Conservation (phyloP, 306 rosid species). For the Carpinus viminea region DNA sequence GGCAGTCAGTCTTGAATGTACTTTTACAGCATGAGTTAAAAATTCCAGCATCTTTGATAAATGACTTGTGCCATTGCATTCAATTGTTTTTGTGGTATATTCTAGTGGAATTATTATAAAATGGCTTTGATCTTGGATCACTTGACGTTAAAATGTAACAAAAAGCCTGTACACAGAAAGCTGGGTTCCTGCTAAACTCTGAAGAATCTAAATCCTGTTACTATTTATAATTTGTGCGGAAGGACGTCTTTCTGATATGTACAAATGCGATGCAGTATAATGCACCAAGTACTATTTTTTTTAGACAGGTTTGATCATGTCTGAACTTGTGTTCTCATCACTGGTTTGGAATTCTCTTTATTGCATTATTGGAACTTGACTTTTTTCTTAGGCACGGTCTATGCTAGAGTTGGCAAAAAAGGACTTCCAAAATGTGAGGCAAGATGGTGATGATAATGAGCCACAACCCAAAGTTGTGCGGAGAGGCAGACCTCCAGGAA, state of each 20-base stretch:
- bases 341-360: conserved; percentile 8
- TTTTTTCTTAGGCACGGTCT: conserved; percentile 68
- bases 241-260: conserved; percentile 78
- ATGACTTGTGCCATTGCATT: not conserved
- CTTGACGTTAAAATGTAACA: not conserved
- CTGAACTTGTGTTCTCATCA: conserved; percentile 16
- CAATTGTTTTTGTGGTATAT: not conserved
- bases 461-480: conserved; percentile 62
- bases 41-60: not conserved
- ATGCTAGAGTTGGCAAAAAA: conserved; percentile 83
- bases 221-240: conserved; percentile 61
- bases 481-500: conserved; percentile 94
- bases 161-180: not conserved
- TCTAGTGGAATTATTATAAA: not conserved
- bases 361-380: conserved; percentile 8
- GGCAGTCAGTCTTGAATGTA: not conserved
- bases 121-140: not conserved
- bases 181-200: not conserved
- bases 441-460: conserved; percentile 70
- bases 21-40: not conserved
- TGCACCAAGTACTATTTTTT: conserved; percentile 71
- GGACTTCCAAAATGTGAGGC: conserved; percentile 90
- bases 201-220: conserved; percentile 19
- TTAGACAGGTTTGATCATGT: conserved; percentile 71
- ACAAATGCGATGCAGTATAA: conserved; percentile 95